phyloP scores from a whole-genome alignment of 768 basidiomycete species.

The Chalciporus sphaerocephalus region DNA sequence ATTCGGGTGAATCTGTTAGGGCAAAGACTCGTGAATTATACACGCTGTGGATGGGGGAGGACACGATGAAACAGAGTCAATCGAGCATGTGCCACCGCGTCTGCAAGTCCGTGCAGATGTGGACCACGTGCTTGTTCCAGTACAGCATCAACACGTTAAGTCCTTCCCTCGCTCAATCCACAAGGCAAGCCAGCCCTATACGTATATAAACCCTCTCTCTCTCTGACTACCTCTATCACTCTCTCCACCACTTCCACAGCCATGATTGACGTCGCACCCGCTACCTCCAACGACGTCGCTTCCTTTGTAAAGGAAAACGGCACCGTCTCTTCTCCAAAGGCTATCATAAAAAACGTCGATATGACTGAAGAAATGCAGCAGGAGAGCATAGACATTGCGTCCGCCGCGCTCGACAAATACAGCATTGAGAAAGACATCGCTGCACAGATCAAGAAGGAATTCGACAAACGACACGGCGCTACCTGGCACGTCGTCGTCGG shows the following conservation, averaged over 20 bases:
- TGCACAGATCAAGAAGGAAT: slow-evolving; percentile 97
- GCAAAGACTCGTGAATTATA: too few relatives aligned
- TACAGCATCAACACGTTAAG: slow-evolving; percentile 15
- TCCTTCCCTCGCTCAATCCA: slow-evolving; percentile 19
- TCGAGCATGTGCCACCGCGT: slow-evolving; percentile 8
- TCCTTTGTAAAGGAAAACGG: slow-evolving; percentile 38
- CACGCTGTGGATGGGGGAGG: too few relatives aligned
- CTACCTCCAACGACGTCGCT: slow-evolving; percentile 50
- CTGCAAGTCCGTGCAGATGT: slow-evolving; percentile 1
- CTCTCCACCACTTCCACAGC: slow-evolving; percentile 1
- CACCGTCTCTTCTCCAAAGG: slow-evolving; percentile 54
- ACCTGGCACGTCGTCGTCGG: slow-evolving; percentile 99
- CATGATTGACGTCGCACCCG: slow-evolving; percentile 60
- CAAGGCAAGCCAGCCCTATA: slow-evolving; percentile 22
- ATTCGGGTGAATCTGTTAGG: neutral
- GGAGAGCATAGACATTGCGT: slow-evolving; percentile 85
- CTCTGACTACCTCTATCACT: slow-evolving; percentile 2
- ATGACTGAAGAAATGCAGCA: slow-evolving; percentile 97
- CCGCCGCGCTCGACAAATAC: slow-evolving; percentile 82
- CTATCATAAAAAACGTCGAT: slow-evolving; percentile 94
- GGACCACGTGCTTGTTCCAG: slow-evolving; percentile 12
- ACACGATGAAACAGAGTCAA: too few relatives aligned
- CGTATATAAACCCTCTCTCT: slow-evolving; percentile 26
- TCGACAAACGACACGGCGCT: slow-evolving; percentile 85
- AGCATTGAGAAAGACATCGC: slow-evolving; percentile 98